A percentile compares a stretch with the other conserved stretches of the same genome.
Conservation (phyloP, 495 filamentous ascomycete genomes). For the Hyaloscypha hepaticicola region DNA sequence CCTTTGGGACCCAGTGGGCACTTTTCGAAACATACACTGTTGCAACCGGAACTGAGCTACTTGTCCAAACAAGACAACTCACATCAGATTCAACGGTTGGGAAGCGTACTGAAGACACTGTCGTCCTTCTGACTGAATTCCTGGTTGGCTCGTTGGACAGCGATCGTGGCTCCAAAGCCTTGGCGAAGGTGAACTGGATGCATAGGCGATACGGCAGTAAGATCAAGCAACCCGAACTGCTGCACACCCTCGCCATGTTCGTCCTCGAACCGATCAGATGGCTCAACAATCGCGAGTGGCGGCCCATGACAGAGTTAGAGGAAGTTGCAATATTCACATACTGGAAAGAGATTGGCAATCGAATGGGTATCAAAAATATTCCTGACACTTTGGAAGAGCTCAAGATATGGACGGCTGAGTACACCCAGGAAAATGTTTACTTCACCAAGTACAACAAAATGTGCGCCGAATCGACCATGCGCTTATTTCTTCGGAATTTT, state of each 20-base stretch:
- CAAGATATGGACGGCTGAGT: constrained; percentile 48
- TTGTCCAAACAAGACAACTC: constrained; percentile 58
- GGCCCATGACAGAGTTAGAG: constrained; percentile 39
- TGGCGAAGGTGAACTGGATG: constrained; percentile 61
- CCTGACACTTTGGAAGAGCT: constrained; percentile 51
- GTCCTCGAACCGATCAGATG: constrained; percentile 42
- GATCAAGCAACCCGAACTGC: constrained; percentile 39
- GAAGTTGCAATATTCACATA: constrained; percentile 40
- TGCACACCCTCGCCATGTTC: constrained; percentile 45
- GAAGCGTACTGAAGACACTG: constrained; percentile 63
- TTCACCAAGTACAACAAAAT: constrained; percentile 51
- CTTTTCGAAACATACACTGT: constrained; percentile 62
- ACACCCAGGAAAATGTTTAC: constrained; percentile 54
- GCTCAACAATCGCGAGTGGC: constrained; percentile 44
- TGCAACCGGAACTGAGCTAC: constrained; percentile 53
- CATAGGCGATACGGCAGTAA: constrained; percentile 51
- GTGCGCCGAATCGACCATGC: constrained; percentile 54
- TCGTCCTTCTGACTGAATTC: constrained; percentile 57
- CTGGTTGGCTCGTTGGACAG: constrained; percentile 42
- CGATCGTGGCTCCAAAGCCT: constrained; percentile 46
- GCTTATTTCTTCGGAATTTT: constrained; percentile 53
- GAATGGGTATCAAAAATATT: constrained; percentile 38
- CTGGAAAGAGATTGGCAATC: constrained; percentile 42
- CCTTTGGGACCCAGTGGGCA: constrained; percentile 35
- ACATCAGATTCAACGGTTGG: constrained; percentile 45